Base-by-base conservation (phyloP, 1,139 yeast genomes). In the Scheffersomyces lignicola region DNA sequence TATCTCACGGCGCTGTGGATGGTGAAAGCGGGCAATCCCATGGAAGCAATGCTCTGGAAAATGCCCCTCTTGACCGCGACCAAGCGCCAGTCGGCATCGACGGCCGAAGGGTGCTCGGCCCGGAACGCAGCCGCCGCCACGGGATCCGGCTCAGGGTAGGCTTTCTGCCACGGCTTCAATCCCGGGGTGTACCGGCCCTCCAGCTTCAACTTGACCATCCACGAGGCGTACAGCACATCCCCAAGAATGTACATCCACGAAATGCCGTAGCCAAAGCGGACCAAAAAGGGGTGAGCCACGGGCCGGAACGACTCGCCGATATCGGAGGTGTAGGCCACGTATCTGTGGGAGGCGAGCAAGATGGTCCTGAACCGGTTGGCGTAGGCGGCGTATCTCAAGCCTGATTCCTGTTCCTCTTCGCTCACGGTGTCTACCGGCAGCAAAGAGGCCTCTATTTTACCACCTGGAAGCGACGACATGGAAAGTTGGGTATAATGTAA, bases 301-400 rank as follows among this genome's bases (percentile, higher is more conserved):
- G 95, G 95, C 37, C 95, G 71, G 60, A 86, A 86, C n/a, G 92
- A 83, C 54, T 86, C 95, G 16, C 95, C 95, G 44, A 86, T 80
- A 54, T 86, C 95, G 0, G 92, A 83, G 5, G 95, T 85, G 58
- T 86, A 86, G 2, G 95, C 95, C 17, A 86, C 87, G 52, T 86
- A 86, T 47, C 95, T 64, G 52, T 83, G 92, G n/a, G 90, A 78
- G 6, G 94, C 89, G 36, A 71, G 52, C 37, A 84, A 65, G 43
- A 85, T 80, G 21, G 87, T 80, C 57, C 89, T 68, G 35, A 83
- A 54, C 50, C 95, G 63, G 52, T 82, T 81, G 43, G 90, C 89
- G 53, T 85, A 85, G 12, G 92, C 95, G 3, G 94, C 88, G 51
- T 85, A 85, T 69, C 95, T 78, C 32, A 83, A 56, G 33, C 62